Evolutionary conservation across 2,329 filamentous ascomycete species (phyloP).

Genomic region (Diaporthe velutina): DNA sequence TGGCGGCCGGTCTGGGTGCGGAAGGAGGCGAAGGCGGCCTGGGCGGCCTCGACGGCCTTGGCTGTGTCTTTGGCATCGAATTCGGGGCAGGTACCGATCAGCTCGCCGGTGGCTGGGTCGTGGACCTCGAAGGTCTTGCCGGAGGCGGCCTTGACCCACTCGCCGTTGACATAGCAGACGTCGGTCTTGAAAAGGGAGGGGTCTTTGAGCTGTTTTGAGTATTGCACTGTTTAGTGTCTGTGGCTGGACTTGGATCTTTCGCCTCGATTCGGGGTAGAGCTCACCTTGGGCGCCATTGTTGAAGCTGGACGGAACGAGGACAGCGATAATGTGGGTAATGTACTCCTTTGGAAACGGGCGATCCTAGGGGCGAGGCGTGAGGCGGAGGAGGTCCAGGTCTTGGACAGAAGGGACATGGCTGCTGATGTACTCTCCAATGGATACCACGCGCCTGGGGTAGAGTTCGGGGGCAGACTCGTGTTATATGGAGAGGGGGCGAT

Average conservation of each 20-base stretch:
- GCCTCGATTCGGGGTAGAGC: neutral
- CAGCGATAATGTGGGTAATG: conserved; percentile 42
- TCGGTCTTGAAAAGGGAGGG: conserved; percentile 86
- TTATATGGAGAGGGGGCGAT: conserved; percentile 20
- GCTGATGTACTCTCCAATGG: neutral
- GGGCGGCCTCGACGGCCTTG: conserved; percentile 86
- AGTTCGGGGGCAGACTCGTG: neutral
- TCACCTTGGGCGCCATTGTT: conserved; percentile 61
- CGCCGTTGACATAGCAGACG: conserved; percentile 87
- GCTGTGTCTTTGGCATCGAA: conserved; percentile 83
- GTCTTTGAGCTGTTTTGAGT: conserved; percentile 76
- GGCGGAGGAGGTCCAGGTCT: conserved; percentile 43
- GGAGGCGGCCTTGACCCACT: conserved; percentile 89
- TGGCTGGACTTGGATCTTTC: neutral
- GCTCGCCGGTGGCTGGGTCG: conserved; percentile 84
- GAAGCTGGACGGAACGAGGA: conserved; percentile 52
- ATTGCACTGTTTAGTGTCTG: neutral
- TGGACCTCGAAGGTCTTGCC: conserved; percentile 92
- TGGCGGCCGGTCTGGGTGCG: conserved; percentile 79
- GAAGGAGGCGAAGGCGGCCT: conserved; percentile 79
- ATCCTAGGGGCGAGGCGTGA: conserved; percentile 43
- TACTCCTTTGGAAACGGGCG: conserved; percentile 47
- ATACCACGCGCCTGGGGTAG: neutral
- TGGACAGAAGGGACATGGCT: conserved; percentile 39
- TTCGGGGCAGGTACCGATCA: conserved; percentile 88